Conservation (phyloP, 306 rosid species). For the Geum urbanum region DNA sequence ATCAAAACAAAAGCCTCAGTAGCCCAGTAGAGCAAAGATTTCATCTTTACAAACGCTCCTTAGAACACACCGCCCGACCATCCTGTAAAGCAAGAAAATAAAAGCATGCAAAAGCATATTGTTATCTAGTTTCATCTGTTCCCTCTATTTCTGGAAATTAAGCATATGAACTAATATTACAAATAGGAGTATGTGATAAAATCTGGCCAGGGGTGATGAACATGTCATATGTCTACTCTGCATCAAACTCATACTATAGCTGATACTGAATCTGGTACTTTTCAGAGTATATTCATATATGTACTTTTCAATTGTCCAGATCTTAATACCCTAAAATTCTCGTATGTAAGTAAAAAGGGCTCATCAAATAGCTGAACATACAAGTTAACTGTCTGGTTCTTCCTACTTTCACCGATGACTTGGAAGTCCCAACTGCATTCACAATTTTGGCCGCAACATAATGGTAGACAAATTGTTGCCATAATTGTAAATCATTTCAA, state of each 20-base stretch:
- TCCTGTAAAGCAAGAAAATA: slow-evolving; percentile 41
- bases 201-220: too few relatives aligned
- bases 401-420: slow-evolving; percentile 46
- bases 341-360: slow-evolving; percentile 13
- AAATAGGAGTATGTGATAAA: background rate
- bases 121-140: background rate
- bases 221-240: too few relatives aligned
- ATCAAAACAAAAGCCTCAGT: slow-evolving; percentile 46
- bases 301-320: background rate
- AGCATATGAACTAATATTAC: background rate
- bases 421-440: slow-evolving; percentile 61
- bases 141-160: background rate
- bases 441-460: slow-evolving; percentile 51
- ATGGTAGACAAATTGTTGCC: slow-evolving; percentile 19
- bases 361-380: slow-evolving; percentile 33
- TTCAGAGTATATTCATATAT: background rate
- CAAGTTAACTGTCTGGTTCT: slow-evolving; percentile 51
- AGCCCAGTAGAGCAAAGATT: slow-evolving; percentile 56
- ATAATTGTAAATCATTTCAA: slow-evolving; percentile 23
- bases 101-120: background rate
- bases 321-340: slow-evolving; percentile 11
- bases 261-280: background rate
- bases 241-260: background rate
- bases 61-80: slow-evolving; percentile 47
- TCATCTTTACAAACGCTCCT: slow-evolving; percentile 48